Conservation (phyloP, 495 filamentous ascomycete species). For the Aspergillus nidulans region DNA sequence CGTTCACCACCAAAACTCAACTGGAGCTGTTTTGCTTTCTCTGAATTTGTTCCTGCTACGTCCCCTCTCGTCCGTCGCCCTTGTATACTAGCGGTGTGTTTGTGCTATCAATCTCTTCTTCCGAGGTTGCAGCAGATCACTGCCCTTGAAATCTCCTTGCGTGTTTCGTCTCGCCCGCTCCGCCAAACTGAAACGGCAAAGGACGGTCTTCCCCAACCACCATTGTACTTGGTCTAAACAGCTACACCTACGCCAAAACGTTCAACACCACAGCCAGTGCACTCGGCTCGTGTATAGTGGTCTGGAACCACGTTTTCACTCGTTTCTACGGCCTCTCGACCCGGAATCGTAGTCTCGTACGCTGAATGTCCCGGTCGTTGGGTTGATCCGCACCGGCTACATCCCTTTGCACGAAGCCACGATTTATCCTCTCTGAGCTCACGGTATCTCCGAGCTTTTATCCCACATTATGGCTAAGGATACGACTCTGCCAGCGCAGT, state of each 20-base stretch:
- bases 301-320: constrained; percentile 11
- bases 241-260: not conserved
- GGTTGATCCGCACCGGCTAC: constrained; percentile 11
- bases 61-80: not conserved
- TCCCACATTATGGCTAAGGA: constrained; percentile 36
- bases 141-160: not conserved
- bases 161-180: not conserved
- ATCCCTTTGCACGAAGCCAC: constrained; percentile 15
- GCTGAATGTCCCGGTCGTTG: not conserved
- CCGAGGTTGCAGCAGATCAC: not conserved
- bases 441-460: constrained; percentile 10
- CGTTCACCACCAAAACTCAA: not conserved
- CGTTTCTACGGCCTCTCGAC: not conserved
- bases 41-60: not conserved
- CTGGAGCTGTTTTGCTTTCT: constrained; percentile 7
- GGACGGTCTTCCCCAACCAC: constrained; percentile 1
- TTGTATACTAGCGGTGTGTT: not conserved
- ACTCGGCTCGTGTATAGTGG: not conserved
- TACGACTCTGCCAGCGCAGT: constrained; percentile 22
- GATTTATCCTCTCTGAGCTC: constrained; percentile 18
- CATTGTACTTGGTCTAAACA: not conserved
- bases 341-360: not conserved
- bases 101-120: not conserved
- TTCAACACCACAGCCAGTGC: not conserved
- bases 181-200: not conserved